phyloP scores from a whole-genome alignment of 768 basidiomycete species.

The Lenzites betulinus region DNA sequence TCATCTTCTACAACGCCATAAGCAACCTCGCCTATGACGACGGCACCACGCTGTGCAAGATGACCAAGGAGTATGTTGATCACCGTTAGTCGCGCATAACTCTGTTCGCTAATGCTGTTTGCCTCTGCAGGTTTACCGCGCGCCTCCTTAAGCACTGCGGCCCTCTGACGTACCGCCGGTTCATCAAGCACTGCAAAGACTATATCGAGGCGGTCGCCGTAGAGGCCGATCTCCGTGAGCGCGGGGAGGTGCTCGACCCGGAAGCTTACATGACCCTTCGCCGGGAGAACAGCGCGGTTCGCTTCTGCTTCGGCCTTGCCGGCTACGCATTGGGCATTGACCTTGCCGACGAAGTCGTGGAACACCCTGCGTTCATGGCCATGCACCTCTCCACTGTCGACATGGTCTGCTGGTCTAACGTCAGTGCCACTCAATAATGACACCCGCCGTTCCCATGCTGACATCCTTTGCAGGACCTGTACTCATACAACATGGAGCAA shows the following conservation, averaged over 20 bases:
- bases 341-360: conserved; percentile 61
- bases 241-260: conserved; percentile 53
- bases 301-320: conserved; percentile 62
- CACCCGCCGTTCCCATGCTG: not conserved
- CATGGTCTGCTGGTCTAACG: conserved; percentile 72
- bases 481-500: conserved; percentile 76
- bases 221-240: conserved; percentile 64
- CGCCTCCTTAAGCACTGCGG: conserved; percentile 47
- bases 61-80: conserved; percentile 58
- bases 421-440: conserved; percentile 38
- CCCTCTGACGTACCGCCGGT: conserved; percentile 50
- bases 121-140: conserved; percentile 48
- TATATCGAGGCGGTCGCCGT: conserved; percentile 60
- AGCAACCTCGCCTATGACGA: conserved; percentile 54
- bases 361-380: conserved; percentile 53
- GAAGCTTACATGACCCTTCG: conserved; percentile 58
- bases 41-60: conserved; percentile 54
- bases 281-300: conserved; percentile 69
- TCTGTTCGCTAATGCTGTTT: not conserved
- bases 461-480: conserved; percentile 52
- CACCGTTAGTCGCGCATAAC: not conserved
- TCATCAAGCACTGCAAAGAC: conserved; percentile 51
- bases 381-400: conserved; percentile 64
- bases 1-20: conserved; percentile 55
- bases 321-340: conserved; percentile 64